These are phyloP conservation scores for Luzula sylvatica DNA, from an alignment of 176 grass and related monocot species.

Conservation along the genomic window DNA sequence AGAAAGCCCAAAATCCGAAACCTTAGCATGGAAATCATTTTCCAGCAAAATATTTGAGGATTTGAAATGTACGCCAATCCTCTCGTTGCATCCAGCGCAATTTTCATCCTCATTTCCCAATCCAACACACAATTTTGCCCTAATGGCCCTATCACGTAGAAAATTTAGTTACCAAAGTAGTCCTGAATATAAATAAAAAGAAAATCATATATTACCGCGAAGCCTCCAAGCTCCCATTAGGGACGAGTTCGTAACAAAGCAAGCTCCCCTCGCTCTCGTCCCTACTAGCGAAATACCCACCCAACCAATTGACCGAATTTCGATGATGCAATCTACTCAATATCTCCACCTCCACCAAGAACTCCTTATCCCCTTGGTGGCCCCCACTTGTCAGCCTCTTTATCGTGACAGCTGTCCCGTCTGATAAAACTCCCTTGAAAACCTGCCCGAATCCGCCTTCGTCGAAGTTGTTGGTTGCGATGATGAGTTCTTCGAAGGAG, in stretches of 20 bases:
- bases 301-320: conserved; percentile 97
- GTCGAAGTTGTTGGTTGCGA: conserved; percentile 91
- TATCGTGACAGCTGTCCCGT: conserved; percentile 91
- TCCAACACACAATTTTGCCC: conserved; percentile 77
- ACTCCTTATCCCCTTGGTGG: conserved; percentile 96
- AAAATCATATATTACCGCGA: conserved; percentile 51
- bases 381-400: conserved; percentile 85
- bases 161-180: neutral
- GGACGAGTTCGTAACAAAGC: conserved; percentile 95
- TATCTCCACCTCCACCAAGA: conserved; percentile 98
- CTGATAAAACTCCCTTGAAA: conserved; percentile 69
- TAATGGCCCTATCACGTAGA: conserved; percentile 48
- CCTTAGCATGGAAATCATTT: conserved; percentile 93
- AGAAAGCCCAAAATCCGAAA: conserved; percentile 94
- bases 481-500: conserved; percentile 81
- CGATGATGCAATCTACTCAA: conserved; percentile 95
- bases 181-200: conserved; percentile 9
- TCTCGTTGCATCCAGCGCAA: conserved; percentile 96
- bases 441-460: conserved; percentile 98
- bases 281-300: conserved; percentile 80
- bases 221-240: conserved; percentile 99
- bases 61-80: conserved; percentile 97
- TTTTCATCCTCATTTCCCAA: conserved; percentile 94
- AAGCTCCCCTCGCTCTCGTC: conserved; percentile 74
- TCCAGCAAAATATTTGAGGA: conserved; percentile 99